phyloP scores from a whole-genome alignment of 768 basidiomycete species.

The Favolaschia claudopus region DNA sequence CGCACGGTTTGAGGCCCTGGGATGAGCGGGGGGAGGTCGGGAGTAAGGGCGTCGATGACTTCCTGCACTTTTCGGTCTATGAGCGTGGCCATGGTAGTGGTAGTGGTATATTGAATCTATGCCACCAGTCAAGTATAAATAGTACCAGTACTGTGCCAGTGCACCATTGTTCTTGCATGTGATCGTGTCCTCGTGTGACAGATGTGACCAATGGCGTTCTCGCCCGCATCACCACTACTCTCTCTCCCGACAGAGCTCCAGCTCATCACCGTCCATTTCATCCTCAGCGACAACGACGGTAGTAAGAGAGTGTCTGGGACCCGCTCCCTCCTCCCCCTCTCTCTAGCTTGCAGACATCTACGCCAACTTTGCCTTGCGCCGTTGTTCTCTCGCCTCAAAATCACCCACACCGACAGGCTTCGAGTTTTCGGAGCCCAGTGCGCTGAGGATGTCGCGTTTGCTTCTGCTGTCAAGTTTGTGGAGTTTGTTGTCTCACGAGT shows the following conservation, averaged over 20 bases:
- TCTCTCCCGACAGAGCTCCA: constrained; percentile 15
- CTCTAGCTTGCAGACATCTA: not conserved
- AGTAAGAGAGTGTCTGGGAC: not conserved
- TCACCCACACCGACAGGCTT: not conserved
- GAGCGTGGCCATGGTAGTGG: not conserved
- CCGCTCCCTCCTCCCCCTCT: constrained; percentile 1
- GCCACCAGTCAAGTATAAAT: no score
- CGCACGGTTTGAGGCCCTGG: not conserved
- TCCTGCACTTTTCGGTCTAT: not conserved
- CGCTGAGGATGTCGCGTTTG: not conserved
- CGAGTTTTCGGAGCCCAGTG: not conserved
- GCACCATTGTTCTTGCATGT: not conserved
- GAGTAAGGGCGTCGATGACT: not conserved
- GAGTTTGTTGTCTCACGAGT: no score
- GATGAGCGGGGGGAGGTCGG: not conserved
- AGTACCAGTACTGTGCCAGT: no score
- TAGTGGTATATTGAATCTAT: not conserved
- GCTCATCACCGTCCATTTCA: not conserved
- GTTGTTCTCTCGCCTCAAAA: constrained; percentile 4
- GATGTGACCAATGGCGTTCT: not conserved
- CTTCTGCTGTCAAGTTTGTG: not conserved
- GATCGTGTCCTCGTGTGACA: no score
- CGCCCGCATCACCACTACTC: not conserved
- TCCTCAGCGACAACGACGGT: not conserved
- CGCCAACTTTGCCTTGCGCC: constrained; percentile 1